Evolutionary conservation across 495 filamentous ascomycete species (phyloP), one percentile per base, ranked within the genome.

Genomic region (Aspergillus panamensis): DNA sequence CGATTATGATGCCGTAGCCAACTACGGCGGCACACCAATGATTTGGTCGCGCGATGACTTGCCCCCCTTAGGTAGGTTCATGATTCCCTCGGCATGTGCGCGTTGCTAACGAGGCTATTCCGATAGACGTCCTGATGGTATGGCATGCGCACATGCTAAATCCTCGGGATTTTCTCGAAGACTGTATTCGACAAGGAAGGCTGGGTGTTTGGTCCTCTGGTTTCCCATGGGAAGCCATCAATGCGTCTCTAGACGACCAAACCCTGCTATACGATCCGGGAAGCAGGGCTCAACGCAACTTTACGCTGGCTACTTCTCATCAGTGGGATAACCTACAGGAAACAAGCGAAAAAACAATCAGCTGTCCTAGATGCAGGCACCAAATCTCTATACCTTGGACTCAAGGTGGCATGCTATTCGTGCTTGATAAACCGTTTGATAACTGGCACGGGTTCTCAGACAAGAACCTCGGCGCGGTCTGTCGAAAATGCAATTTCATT

Each of bases 101-200:
- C 10, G 12, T 45, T 55, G 29, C 48, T 62, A 40, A 60, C 54
- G 19, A 30, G 2, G 1, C 47, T 20, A 25, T 13, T 40, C 13
- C 48, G 25, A 2, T 63, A 85, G 91, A 96, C 67, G 84, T 96
- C 3, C 71, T 96, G 44, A 91, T 96, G 89, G 89, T 95, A 0
- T 94, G 88, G 90, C 91, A 96, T 70, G 76, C 88, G 1, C 89
- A 90, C 62, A 86, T 92, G 84, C 81, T 96, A 3, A 95, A 93
- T 60, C 91, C 91, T 2, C 76, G 88, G 29, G 74, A 76, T 43
- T 96, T 86, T 66, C 80, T 91, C 3, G 91, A 96, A 62, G 91
- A 96, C 66, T 87, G 86, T 61, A 71, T 93, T 49, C 77, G 88
- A 17, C 73, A 78, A 25, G 83, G 81, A 0, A 71, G 85, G 37